Base-by-base conservation (phyloP, 805 yeast species). In the Blastobotrys parvus region DNA sequence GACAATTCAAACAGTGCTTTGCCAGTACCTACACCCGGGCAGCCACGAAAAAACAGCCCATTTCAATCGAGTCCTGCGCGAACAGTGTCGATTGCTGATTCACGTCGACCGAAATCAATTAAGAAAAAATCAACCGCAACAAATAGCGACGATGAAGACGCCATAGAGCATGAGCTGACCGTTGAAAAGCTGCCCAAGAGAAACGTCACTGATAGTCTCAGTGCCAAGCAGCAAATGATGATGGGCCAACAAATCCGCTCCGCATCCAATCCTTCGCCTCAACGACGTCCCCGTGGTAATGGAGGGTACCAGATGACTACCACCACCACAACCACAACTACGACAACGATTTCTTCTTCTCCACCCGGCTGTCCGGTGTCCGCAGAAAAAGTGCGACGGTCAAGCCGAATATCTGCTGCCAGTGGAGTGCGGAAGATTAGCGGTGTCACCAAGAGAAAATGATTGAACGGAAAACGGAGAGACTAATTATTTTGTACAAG, bases 11-110 rank as follows among this genome's bases (percentile, higher is more conserved):
- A 75, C 54, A 75, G 79, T 31, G 92, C 92, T 0, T 88, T 92
- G 16, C 98, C 97, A 3, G 74, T 75, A 51, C 86, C 86, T 40
- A 86, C 96, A 2, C 98, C 98, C 0, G 98, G 97, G 1, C 98
- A 92, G 63, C 98, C 98, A 33, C 75, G 97, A 57, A 90, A 90
- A 36, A 45, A 45, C 41, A 42, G 47, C 17, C 57, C 57, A 11
- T 8, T 11, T 11, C 29, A 25, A 25, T 8, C 10, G 10, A 41
- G 53, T 2, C 54, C 56, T 2, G 40, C 42, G 10, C 10, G 33
- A 43, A 38, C 20, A 38, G 39, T 17, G 36, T 31, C 34, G 38
- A 29, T n/a, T 32, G 13, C 4, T 18, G 35, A 32, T 10, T n/a
- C 18, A 13, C 17, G 35, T 15, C 17, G 19, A 17, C 35, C 16